Percentiles rank a stretch among this genome's conserved stretches.
These are phyloP conservation scores for Mycena amicta DNA, from an alignment of 768 basidiomycete species.

Conservation along the genomic window DNA sequence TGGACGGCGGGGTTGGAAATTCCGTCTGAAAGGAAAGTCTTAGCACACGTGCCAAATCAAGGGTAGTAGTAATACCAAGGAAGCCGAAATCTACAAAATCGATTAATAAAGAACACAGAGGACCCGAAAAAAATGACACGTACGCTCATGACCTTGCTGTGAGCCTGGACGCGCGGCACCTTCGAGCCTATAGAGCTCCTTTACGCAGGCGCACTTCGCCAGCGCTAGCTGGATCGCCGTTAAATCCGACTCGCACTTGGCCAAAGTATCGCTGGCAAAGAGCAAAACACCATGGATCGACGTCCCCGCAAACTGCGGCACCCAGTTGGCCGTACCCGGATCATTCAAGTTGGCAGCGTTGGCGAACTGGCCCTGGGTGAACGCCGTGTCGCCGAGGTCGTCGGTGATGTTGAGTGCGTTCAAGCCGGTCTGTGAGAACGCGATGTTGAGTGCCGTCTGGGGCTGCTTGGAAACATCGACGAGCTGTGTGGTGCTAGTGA, in stretches of 20 bases:
- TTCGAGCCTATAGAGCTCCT: slow-evolving; percentile 16
- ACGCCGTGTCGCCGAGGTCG: slow-evolving; percentile 14
- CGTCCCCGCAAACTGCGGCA: slow-evolving; percentile 11
- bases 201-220: slow-evolving; percentile 7
- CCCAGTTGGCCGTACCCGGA: slow-evolving; percentile 20
- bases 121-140: slow-evolving; percentile 23
- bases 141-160: slow-evolving; percentile 31
- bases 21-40: too few relatives aligned
- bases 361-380: slow-evolving; percentile 14
- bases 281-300: slow-evolving; percentile 25
- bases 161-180: slow-evolving; percentile 26
- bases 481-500: slow-evolving; percentile 22
- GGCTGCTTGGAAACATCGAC: slow-evolving; percentile 13
- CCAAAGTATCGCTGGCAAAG: slow-evolving; percentile 20
- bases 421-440: slow-evolving; percentile 24
- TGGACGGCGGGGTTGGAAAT: slow-evolving; percentile 23
- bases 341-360: slow-evolving; percentile 16
- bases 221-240: slow-evolving; percentile 10
- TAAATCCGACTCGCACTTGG: slow-evolving; percentile 12
- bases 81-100: slow-evolving; percentile 18
- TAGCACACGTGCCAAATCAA: too few relatives aligned
- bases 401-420: slow-evolving; percentile 16
- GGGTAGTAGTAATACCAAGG: too few relatives aligned
- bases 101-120: slow-evolving; percentile 13
- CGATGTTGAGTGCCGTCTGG: slow-evolving; percentile 26